Evolutionary conservation across 352 stramenopile species (phyloP), one percentile per base, ranked within the genome.

Genomic region (Pythium coloratum): DNA sequence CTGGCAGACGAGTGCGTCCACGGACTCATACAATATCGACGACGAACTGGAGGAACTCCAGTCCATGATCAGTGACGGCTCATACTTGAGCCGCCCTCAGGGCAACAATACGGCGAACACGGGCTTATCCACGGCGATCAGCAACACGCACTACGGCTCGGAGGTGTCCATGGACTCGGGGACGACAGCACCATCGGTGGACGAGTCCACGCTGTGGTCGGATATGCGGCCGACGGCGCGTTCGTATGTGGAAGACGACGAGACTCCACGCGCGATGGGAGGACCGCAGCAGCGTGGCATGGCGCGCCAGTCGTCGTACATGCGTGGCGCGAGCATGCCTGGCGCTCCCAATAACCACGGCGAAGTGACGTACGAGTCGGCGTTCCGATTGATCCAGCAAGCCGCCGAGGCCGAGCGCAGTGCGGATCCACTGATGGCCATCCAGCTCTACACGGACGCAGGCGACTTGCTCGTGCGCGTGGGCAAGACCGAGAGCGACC

Each of bases 331-430:
- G 20, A 60, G 36, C n/a, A 30, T 61, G 33, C 57, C 58, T 14
- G 58, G 50, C n/a, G 26, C 30, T 6, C 18, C 16, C 5, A 66
- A 66, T 10, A 12, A 49, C 24, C 65, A 62, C n/a, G 65, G 65
- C 8, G 64, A 76, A 16, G 67, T 76, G 36, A 75, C 77, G 53
- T 82, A 82, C 58, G 74, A 84, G 55, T 70, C 72, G 3, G 77
- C 77, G 5, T 84, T 84, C 55, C 77, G 77, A 6, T 62, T 84
- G 40, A 79, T 84, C 32, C 74, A 84, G 50, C 71, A 77, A 42
- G 77, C 77, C n/a, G 75, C 72, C 16, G 74, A 84, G 8, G 72
- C 75, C 18, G 77, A 82, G 55, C 72, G 67, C 26, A 62, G 58
- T 42, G 75, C 62, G 3, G 68, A 80, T 32, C 72, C 77, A 6